Percentiles rank a stretch among this genome's conserved stretches.
Evolutionary conservation across 2,329 filamentous ascomycete genomes (phyloP).

Genomic region (Claviceps cyperi): DNA sequence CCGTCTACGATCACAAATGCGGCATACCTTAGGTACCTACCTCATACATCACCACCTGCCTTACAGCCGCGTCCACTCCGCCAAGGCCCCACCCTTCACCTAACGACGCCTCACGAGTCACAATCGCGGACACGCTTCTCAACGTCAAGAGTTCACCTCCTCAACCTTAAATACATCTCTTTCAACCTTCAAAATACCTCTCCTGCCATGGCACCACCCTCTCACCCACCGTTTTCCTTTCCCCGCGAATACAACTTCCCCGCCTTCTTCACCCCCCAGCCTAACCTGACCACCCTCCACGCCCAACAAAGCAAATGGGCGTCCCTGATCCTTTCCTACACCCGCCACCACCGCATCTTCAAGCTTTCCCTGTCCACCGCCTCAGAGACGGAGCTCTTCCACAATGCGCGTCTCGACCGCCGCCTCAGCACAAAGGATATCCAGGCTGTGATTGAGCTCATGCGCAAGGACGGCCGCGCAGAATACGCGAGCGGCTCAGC

Average conservation of each 20-base stretch:
- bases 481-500: slow-evolving; percentile 42
- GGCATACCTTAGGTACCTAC: too few relatives aligned
- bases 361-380: slow-evolving; percentile 50
- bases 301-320: slow-evolving; percentile 77
- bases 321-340: slow-evolving; percentile 72
- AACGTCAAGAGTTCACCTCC: too few relatives aligned
- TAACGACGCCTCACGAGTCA: not conserved
- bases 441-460: slow-evolving; percentile 42
- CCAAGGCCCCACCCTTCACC: not conserved
- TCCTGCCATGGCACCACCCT: not conserved
- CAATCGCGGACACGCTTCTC: not conserved
- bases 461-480: slow-evolving; percentile 43
- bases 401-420: slow-evolving; percentile 39
- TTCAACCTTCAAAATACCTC: not conserved
- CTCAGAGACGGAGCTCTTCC: slow-evolving; percentile 40
- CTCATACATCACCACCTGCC: too few relatives aligned
- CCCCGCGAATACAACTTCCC: slow-evolving; percentile 61
- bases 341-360: slow-evolving; percentile 62
- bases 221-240: slow-evolving; percentile 21
- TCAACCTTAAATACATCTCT: not conserved
- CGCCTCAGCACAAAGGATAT: slow-evolving; percentile 36
- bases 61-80: not conserved
- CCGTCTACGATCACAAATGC: too few relatives aligned
- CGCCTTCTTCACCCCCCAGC: slow-evolving; percentile 73
- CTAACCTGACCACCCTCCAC: slow-evolving; percentile 57